These are phyloP conservation scores for Maudiozyma serrabonitensis DNA, from an alignment of 805 yeast species.

Conservation along the genomic window DNA sequence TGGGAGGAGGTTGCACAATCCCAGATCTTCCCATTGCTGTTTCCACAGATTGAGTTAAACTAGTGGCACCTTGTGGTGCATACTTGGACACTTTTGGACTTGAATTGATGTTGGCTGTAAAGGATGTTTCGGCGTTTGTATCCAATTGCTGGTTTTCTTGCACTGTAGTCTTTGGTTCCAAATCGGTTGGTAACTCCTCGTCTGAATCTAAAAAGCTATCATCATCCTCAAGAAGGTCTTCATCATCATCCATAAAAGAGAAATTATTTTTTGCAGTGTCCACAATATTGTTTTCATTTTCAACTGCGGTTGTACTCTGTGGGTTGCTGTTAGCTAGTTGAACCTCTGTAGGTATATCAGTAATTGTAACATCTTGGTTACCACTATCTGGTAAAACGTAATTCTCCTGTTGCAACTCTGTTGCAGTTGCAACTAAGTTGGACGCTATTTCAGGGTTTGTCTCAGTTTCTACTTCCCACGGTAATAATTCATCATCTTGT, in stretches of 20 bases:
- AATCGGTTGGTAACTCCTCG: constrained; percentile 11
- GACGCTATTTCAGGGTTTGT: background rate
- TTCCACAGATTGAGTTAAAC: background rate
- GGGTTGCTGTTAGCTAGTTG: background rate
- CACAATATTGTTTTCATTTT: background rate
- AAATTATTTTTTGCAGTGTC: constrained; percentile 13
- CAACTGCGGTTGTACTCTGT: background rate
- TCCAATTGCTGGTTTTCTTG: background rate
- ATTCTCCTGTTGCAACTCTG: too few relatives aligned
- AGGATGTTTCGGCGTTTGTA: background rate
- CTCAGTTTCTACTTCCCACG: background rate
- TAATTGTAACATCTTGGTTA: background rate
- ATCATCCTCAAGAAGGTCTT: constrained; percentile 38
- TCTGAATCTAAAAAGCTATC: constrained; percentile 26
- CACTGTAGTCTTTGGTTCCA: background rate
- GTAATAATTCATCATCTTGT: background rate
- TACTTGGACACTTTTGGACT: background rate
- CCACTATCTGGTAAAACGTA: too few relatives aligned
- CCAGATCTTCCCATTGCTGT: constrained; percentile 1
- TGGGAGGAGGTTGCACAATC: constrained; percentile 14
- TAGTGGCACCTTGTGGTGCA: background rate
- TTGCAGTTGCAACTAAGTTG: too few relatives aligned
- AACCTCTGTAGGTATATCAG: background rate
- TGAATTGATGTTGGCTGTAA: background rate
- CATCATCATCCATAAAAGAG: constrained; percentile 36